Base-by-base conservation (phyloP, 495 filamentous ascomycete genomes). In the Daldinia caldariorum region DNA sequence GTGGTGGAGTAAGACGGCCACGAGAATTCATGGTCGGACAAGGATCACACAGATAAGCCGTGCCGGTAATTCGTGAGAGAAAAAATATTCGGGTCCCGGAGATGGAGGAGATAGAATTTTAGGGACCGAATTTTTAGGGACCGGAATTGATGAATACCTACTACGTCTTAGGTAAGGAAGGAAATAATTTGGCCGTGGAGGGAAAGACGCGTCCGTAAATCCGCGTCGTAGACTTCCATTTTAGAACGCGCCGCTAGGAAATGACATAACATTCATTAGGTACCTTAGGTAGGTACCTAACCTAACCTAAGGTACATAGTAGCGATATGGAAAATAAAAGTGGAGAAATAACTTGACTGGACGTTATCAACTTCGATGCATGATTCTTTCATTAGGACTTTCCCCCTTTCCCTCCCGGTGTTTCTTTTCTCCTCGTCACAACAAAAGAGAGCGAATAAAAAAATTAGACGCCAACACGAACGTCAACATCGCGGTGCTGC, bases 1-100 rank as follows among this genome's bases (percentile, higher is more conserved):
- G 45, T 50, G 51, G 45, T 38, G 61, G 61, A 47, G 56, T 41
- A 16, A 37, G 45, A 66, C 29, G 35, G 35, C 43, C 43, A 31
- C 50, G 35, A 13, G 45, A 39, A 43, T 54, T 72, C 64, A 68
- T 68, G 56, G 29, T 59, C 64, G 65, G 70, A 53, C 56, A 61
- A 53, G 47, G 45, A 54, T 57, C 10, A 41, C 43, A 54, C 31
- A 34, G 41, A 56, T 13, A 10, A 47, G 29, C 49, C 62, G 62
- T 35, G 1, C 61, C 68, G 68, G 62, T 10, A 18, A 20, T 47
- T 70, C 16, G 45, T 50, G 55, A 47, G 34, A 22, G 1, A 26
- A 37, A 47, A n/a, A 45, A 55, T 63, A 26, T 61, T 47, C 68
- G 62, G 68, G 49, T 16, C 43, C 32, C 58, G 63, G 55, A 14